Evolutionary conservation across 1,284 basidiomycete species (phyloP).

Genomic region (Hymenochaete sp.): DNA sequence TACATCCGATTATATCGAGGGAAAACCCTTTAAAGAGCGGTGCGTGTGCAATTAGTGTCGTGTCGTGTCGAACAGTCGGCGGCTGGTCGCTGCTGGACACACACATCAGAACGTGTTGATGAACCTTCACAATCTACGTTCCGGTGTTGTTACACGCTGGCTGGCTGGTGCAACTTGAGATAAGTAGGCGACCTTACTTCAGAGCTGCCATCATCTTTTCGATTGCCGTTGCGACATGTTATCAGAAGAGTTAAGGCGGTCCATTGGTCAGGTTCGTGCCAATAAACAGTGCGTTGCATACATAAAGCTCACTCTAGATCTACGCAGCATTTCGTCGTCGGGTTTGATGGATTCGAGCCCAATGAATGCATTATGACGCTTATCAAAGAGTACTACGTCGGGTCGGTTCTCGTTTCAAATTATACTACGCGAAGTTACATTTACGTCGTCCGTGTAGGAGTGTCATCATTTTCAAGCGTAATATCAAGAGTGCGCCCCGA

Average conservation of each 20-base stretch:
- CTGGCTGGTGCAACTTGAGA: too few relatives aligned
- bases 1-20: too few relatives aligned
- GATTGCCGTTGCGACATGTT: too few relatives aligned
- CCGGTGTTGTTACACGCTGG: too few relatives aligned
- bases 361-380: slow-evolving; percentile 46
- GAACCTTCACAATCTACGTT: too few relatives aligned
- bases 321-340: slow-evolving; percentile 59
- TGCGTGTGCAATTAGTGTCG: too few relatives aligned
- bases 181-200: too few relatives aligned
- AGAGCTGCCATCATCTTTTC: too few relatives aligned
- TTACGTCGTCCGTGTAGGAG: slow-evolving; percentile 24
- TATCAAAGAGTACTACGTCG: slow-evolving; percentile 54
- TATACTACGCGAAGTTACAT: background rate
- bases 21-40: too few relatives aligned
- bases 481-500: slow-evolving; percentile 39
- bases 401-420: slow-evolving; percentile 27
- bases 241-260: slow-evolving; percentile 32
- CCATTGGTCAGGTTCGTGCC: slow-evolving; percentile 44
- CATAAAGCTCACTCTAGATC: background rate
- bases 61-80: too few relatives aligned
- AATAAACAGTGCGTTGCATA: background rate
- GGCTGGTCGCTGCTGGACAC: too few relatives aligned
- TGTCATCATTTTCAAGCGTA: slow-evolving; percentile 62
- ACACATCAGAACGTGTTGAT: too few relatives aligned
- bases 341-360: slow-evolving; percentile 50